A percentile compares a stretch with the other conserved stretches of the same genome.
Conservation (phyloP, 2,329 filamentous ascomycete species). For the Cytospora leucostoma region DNA sequence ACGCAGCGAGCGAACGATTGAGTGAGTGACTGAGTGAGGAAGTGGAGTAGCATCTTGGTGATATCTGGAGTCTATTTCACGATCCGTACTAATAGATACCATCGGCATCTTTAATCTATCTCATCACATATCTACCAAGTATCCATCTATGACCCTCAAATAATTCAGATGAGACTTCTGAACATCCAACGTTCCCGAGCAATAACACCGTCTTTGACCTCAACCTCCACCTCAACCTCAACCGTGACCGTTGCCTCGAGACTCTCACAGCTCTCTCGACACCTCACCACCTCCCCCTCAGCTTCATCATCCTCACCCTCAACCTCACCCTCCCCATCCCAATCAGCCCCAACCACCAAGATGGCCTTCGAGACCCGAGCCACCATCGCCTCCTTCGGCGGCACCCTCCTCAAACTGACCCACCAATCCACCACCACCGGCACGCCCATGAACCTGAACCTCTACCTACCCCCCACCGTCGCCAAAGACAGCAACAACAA, state of each 20-base stretch:
- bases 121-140: constrained; percentile 3
- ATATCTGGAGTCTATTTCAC: too few relatives aligned
- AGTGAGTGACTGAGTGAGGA: too few relatives aligned
- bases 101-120: too few relatives aligned
- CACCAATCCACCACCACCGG: constrained; percentile 78
- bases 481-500: constrained; percentile 35
- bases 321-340: not conserved
- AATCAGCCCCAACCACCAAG: constrained; percentile 32
- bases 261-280: constrained; percentile 24
- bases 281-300: constrained; percentile 6
- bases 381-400: constrained; percentile 88
- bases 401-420: constrained; percentile 90
- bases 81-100: too few relatives aligned
- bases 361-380: constrained; percentile 91
- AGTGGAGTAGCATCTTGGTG: too few relatives aligned
- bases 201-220: not conserved
- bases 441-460: constrained; percentile 89
- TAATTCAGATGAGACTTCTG: constrained; percentile 19
- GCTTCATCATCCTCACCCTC: constrained; percentile 4
- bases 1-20: too few relatives aligned
- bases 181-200: constrained; percentile 18
- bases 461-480: constrained; percentile 82
- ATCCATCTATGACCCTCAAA: not conserved
- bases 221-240: too few relatives aligned
- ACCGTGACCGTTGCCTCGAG: constrained; percentile 13